A percentile compares a stretch with the other conserved stretches of the same genome.
These are phyloP conservation scores for Puccinellia tenuiflora DNA, from an alignment of 176 grass and related monocot genomes.

Conservation along the genomic window DNA sequence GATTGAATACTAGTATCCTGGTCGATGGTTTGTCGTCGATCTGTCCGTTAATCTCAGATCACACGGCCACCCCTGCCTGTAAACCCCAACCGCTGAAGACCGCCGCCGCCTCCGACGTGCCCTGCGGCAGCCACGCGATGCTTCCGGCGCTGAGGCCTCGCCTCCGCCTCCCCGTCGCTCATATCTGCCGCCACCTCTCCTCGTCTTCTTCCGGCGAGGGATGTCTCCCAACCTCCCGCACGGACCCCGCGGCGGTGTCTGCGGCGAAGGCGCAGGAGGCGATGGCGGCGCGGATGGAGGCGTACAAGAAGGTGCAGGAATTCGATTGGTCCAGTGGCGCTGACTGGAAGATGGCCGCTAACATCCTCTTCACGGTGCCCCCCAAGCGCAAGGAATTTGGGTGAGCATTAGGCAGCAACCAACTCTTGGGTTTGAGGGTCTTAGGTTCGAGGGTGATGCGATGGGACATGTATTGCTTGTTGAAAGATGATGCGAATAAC, in stretches of 20 bases:
- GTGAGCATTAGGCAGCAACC: constrained; percentile 7
- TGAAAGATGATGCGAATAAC: not conserved
- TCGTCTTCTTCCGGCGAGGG: not conserved
- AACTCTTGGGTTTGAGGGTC: not conserved
- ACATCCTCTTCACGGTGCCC: constrained; percentile 48
- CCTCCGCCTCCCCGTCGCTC: not conserved
- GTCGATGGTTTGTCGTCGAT: not conserved
- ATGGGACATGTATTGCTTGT: not conserved
- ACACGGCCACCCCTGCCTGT: not conserved
- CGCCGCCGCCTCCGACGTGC: not conserved
- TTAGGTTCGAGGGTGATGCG: not conserved
- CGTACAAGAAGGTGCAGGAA: constrained; percentile 40
- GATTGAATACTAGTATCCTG: not conserved
- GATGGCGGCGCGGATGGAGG: constrained; percentile 23
- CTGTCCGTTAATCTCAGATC: not conserved
- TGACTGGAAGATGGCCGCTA: constrained; percentile 44
- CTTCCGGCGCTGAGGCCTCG: constrained; percentile 27
- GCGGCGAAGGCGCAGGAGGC: constrained; percentile 19
- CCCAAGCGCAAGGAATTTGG: constrained; percentile 33
- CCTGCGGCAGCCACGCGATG: constrained; percentile 24
- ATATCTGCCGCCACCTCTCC: constrained; percentile 1
- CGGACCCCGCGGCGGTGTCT: not conserved
- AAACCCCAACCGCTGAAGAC: not conserved
- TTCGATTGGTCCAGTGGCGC: constrained; percentile 43
- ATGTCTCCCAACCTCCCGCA: not conserved